These are phyloP conservation scores for Cruciata laevipes DNA, from an alignment of 257 asterid species.

Conservation along the genomic window DNA sequence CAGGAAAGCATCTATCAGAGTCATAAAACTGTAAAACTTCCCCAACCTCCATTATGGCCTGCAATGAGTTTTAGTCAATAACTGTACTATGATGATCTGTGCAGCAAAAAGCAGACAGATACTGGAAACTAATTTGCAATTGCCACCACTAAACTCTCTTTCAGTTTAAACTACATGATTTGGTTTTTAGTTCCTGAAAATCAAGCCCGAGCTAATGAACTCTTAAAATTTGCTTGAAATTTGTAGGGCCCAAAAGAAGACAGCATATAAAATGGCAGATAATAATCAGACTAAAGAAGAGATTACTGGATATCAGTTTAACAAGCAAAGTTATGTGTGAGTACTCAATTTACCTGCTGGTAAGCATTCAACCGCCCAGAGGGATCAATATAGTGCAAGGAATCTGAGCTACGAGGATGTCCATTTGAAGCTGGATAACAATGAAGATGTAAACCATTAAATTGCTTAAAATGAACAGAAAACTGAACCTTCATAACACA, in stretches of 20 bases:
- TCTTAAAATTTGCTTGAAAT: neutral
- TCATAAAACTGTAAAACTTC: slow-evolving; percentile 82
- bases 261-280: neutral
- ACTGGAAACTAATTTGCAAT: neutral
- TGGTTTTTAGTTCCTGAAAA: neutral
- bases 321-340: neutral
- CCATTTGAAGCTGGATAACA: slow-evolving; percentile 59
- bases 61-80: slow-evolving; percentile 8
- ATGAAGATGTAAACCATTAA: slow-evolving; percentile 11
- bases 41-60: slow-evolving; percentile 83
- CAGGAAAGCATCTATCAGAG: slow-evolving; percentile 70
- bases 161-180: neutral
- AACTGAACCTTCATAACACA: too few species aligned
- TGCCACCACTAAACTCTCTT: neutral
- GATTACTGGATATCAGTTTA: neutral
- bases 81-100: neutral
- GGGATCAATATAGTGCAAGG: slow-evolving; percentile 65
- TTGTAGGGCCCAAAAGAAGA: neutral
- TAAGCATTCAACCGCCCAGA: slow-evolving; percentile 59
- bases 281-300: slow-evolving; percentile 9
- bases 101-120: slow-evolving; percentile 1
- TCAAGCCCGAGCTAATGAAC: neutral
- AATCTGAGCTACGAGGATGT: slow-evolving; percentile 42
- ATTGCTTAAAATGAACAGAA: slow-evolving; percentile 1
- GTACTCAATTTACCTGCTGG: slow-evolving; percentile 47